phyloP scores from a whole-genome alignment of 2,329 filamentous ascomycete genomes.

The Falciphora oryzae region DNA sequence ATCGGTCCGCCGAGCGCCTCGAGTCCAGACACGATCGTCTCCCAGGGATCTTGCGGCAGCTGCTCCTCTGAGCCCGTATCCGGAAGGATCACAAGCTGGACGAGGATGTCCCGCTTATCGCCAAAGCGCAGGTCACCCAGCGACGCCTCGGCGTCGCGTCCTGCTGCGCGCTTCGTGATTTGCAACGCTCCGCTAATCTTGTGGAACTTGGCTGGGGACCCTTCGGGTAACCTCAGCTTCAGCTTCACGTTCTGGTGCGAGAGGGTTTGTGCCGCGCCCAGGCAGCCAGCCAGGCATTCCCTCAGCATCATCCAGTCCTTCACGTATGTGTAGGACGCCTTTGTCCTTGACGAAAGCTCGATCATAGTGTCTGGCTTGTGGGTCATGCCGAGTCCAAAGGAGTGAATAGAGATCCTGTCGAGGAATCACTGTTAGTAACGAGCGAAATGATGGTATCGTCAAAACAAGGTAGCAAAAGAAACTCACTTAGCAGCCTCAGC shows the following conservation, averaged over 20 bases:
- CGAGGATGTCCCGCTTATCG: slow-evolving; percentile 88
- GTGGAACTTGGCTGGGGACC: slow-evolving; percentile 95
- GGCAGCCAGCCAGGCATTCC: slow-evolving; percentile 88
- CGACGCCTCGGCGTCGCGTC: slow-evolving; percentile 86
- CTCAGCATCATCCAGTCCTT: slow-evolving; percentile 99
- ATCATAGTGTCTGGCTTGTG: slow-evolving; percentile 99
- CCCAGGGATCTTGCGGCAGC: slow-evolving; percentile 90
- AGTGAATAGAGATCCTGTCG: slow-evolving; percentile 84
- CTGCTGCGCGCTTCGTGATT: slow-evolving; percentile 92
- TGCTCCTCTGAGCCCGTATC: slow-evolving; percentile 79
- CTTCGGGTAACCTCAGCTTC: slow-evolving; percentile 88
- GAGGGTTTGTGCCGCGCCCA: slow-evolving; percentile 84
- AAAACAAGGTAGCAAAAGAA: not conserved
- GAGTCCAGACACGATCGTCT: slow-evolving; percentile 90
- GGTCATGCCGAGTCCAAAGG: slow-evolving; percentile 91
- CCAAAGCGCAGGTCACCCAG: slow-evolving; percentile 91
- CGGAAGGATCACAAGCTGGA: slow-evolving; percentile 87
- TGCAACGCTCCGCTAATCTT: slow-evolving; percentile 97
- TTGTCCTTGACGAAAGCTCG: slow-evolving; percentile 88
- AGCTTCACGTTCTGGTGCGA: slow-evolving; percentile 99
- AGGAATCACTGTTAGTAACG: slow-evolving; percentile 19
- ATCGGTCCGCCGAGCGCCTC: slow-evolving; percentile 86
- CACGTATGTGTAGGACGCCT: slow-evolving; percentile 95
- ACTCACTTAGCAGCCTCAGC: slow-evolving; percentile 93
- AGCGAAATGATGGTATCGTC: not conserved